Evolutionary conservation across 495 filamentous ascomycete genomes (phyloP), one percentile per base, ranked within the genome.

Genomic region (Talaromyces borbonicus): DNA sequence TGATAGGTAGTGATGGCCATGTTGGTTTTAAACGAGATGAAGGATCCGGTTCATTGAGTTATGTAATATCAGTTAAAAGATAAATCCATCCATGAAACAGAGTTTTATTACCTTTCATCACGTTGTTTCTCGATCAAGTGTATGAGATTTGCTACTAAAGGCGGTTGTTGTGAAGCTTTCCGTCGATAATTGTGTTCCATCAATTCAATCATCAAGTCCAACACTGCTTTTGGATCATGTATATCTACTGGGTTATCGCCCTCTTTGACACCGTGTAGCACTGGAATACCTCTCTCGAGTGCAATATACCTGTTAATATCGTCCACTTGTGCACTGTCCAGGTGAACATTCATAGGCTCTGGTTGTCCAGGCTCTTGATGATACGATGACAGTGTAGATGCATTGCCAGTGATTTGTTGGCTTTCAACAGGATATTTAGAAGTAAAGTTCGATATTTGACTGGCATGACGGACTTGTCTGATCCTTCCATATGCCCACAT

Each of bases 401-500:
- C 15, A 20, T 20, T 12, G 22, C 16, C 8, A 22, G 2, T 1
- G 5, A 20, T 8, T 38, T 38, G 15, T 22, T 38, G 35, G 2
- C 5, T 12, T 8, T 22, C 47, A 20, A 26, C 30, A 41, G 6
- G 46, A 14, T 1, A 52, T 51, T 19, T 43, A 51, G 43, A 36
- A 59, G 9, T 49, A 38, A 16, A 57, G 52, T 38, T 55, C 56
- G 0, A 48, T 41, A 20, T 0, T 38, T 20, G 35, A 11, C 22
- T 16, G 5, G 12, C 5, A 33, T 52, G 47, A 19, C 56, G 56
- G 12, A 63, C 65, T 24, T 56, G 60, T 26, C 53, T 58, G 7
- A 77, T 59, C 0, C 78, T 64, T 22, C 74, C 74, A 44, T 77
- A 81, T 0, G 69, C 71, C 81, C 81, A 83, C 26, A 83, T 61